Base-by-base conservation (phyloP, 2,329 filamentous ascomycete genomes). In the Trichoderma harzianum region DNA sequence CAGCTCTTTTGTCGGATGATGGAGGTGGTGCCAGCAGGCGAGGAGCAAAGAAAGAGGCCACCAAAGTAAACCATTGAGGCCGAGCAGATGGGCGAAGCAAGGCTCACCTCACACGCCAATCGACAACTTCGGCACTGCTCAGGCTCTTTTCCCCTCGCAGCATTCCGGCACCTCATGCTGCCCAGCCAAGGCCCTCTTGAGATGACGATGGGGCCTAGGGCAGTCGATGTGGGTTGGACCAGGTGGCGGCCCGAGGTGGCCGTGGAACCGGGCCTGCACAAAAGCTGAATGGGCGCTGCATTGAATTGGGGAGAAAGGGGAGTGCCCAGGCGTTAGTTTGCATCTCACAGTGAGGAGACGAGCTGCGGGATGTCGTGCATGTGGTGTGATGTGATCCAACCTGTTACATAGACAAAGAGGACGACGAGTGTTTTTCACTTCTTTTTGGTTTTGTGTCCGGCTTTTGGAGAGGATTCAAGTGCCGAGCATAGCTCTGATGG, bases 231-330 rank as follows among this genome's bases (percentile, higher is more conserved):
- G 67, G 67, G 67, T 32, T 69, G 67, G 57, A 58, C 67, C 66
- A 69, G 57, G 67, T 69, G 67, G 67, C 57, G 67, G 67, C 67
- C 67, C 67, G 67, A 69, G 55, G 55, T 69, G 67, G 67, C 67
- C 67, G 67, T 62, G 67, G 67, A 51, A 69, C 67, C 67, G 67
- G 67, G 67, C 39, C 67, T 69, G 67, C 67, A 28, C 57, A 53
- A 51, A 53, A 58, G 53, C 65, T 60, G 62, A 51, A 64, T 57
- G 53, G 53, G 26, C 51, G 34, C 53, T 47, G 66, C 66, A 51
- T 47, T 69, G 66, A 57, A 51, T 26, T 32, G 60, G 67, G 28
- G 39, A 36, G 58, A 34, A 62, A 34, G 39, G 60, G 39, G 67
- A 62, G 64, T 51, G 28, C 30, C 64, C 32, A 64, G 53, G 32